A percentile compares a stretch with the other conserved stretches of the same genome.
phyloP scores from a whole-genome alignment of 2,329 filamentous ascomycete genomes.

The Paecilomyces sp. region DNA sequence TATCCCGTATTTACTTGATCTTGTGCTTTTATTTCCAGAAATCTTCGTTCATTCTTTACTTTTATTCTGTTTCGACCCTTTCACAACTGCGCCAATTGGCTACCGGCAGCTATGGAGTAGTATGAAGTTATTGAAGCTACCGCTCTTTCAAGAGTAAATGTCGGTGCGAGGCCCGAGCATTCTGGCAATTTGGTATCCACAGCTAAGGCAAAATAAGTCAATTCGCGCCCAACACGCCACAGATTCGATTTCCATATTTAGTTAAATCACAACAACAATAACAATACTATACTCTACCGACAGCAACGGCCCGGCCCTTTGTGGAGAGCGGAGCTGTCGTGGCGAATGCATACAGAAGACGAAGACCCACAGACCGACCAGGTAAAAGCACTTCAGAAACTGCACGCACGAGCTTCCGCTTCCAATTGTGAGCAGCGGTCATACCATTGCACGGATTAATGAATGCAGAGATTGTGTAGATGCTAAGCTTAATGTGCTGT shows the following conservation, averaged over 20 bases:
- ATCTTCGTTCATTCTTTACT: no score
- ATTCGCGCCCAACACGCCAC: background rate
- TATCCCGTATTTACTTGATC: no score
- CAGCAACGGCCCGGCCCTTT: background rate
- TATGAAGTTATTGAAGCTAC: background rate
- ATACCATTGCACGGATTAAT: no score
- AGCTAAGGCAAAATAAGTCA: background rate
- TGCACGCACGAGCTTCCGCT: no score
- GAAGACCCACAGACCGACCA: background rate
- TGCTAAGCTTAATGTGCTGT: no score
- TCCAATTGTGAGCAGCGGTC: no score
- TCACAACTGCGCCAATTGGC: no score
- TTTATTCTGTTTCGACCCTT: no score
- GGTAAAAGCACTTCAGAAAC: no score
- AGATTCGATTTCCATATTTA: background rate
- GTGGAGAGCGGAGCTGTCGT: background rate
- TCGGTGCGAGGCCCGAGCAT: background rate
- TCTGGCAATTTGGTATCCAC: background rate
- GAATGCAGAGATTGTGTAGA: no score
- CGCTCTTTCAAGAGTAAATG: background rate
- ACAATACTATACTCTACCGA: background rate
- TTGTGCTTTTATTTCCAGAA: no score
- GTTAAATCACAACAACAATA: background rate
- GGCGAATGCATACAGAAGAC: background rate
- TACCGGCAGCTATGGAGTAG: background rate